A percentile compares a stretch with the other conserved stretches of the same genome.
phyloP scores from a whole-genome alignment of 78 protist species.

The Pirum gemmata region DNA sequence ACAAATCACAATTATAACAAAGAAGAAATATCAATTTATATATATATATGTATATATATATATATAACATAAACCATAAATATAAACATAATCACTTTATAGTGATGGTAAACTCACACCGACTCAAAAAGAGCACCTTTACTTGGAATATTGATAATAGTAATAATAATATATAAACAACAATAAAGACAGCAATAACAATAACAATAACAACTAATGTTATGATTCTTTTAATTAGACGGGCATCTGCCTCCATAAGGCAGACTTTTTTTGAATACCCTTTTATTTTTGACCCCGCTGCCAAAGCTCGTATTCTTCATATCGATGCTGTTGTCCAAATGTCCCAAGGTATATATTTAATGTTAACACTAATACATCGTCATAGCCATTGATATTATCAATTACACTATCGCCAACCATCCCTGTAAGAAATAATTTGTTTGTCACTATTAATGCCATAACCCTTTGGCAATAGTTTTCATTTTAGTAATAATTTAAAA shows the following conservation, averaged over 20 bases:
- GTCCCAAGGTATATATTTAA: conserved; percentile 6
- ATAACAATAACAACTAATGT: no score
- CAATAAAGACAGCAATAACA: background rate
- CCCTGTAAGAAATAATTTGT: no score
- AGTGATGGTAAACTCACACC: background rate
- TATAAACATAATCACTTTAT: no score
- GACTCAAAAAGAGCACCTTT: background rate
- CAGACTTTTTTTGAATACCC: conserved; percentile 5
- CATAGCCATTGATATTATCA: background rate
- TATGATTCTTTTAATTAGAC: background rate
- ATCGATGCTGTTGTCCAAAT: conserved; percentile 45
- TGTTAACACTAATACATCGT: background rate
- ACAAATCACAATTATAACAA: conserved; percentile 16
- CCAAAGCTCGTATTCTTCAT: conserved; percentile 19
- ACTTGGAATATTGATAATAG: background rate
- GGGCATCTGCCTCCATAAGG: background rate
- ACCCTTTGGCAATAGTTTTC: no score
- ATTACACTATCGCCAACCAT: background rate
- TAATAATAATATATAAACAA: background rate
- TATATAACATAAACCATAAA: background rate
- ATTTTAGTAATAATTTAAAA: no score
- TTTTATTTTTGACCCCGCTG: background rate
- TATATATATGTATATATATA: background rate
- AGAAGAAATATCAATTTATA: background rate
- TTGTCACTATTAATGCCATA: no score